Base-by-base conservation (phyloP, 2,329 filamentous ascomycete genomes). In the Colletotrichum salicis region DNA sequence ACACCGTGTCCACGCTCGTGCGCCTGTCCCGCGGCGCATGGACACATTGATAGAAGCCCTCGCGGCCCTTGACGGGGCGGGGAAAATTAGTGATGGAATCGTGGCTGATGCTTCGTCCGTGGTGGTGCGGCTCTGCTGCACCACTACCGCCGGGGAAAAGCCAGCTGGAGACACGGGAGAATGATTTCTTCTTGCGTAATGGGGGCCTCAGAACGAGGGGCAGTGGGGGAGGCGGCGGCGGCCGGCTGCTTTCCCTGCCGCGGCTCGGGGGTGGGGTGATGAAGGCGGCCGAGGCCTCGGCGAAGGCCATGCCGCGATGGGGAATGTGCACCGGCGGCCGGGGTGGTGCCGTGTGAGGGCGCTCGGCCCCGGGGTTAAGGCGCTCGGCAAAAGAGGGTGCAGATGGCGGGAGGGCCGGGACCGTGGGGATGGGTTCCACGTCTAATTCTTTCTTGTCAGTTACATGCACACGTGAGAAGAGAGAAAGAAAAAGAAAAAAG, bases 161-260 rank as follows among this genome's bases (percentile, higher is more conserved):
- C 89, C 89, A 91, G 74, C 79, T 86, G 3, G 89, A 91, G 10
- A 91, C 87, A 19, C 86, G 84, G 11, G 89, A 89, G 77, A 92
- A 91, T 0, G 89, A 91, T 77, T 91, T 92, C 84, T 91, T 92
- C 83, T 91, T 91, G 70, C 90, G 84, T 73, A 91, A 78, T 1
- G 88, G 88, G 8, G 89, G 89, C n/a, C 87, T 86, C 67, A 90
- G 83, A 19, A 89, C 86, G 29, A 91, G 83, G 0, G 89, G 89
- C 5, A 90, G 80, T 48, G 41, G 41, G 7, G 41, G 41, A 2
- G 89, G 89, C 1, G 89, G 89, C 3, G 88, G 86, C 1, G 87
- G 83, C 1, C 83, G 80, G 7, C 81, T 78, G 5, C 83, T 80
- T 27, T 83, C 78, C 31, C 74, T 74, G 64, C 75, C 74, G 72